Evolutionary conservation across 1,284 basidiomycete genomes (phyloP).

Genomic region (Porogramme epimiltina): DNA sequence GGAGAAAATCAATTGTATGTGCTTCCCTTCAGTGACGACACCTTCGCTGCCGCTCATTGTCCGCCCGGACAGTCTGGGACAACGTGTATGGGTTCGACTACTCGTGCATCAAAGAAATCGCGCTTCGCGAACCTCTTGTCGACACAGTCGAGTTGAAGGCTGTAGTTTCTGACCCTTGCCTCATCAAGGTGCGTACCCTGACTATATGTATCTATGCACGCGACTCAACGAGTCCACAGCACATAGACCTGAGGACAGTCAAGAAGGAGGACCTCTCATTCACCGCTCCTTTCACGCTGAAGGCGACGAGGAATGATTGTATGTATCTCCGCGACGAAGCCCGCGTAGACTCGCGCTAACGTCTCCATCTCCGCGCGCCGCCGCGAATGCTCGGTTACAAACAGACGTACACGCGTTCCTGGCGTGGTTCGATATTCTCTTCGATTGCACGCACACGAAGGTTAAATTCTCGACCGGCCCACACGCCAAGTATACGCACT

Average conservation of each 20-base stretch:
- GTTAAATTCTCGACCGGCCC: slow-evolving; percentile 95
- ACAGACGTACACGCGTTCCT: slow-evolving; percentile 98
- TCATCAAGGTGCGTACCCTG: slow-evolving; percentile 66
- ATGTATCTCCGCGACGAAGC: slow-evolving; percentile 32
- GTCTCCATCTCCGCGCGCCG: background rate
- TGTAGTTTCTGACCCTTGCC: slow-evolving; percentile 88
- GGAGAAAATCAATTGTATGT: slow-evolving; percentile 97
- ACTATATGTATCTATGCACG: background rate
- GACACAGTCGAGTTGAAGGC: slow-evolving; percentile 96
- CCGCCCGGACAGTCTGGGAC: slow-evolving; percentile 82
- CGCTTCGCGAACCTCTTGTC: slow-evolving; percentile 93
- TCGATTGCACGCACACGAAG: slow-evolving; percentile 96
- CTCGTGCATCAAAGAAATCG: slow-evolving; percentile 99
- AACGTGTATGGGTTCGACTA: slow-evolving; percentile 99
- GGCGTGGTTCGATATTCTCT: slow-evolving; percentile 98
- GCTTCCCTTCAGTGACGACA: too few relatives aligned
- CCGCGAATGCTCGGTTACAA: slow-evolving; percentile 5
- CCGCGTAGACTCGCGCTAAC: background rate
- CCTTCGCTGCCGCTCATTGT: background rate
- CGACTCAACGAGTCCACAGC: slow-evolving; percentile 41
- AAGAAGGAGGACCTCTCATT: slow-evolving; percentile 97
- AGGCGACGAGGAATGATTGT: slow-evolving; percentile 93
- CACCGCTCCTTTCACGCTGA: slow-evolving; percentile 78
- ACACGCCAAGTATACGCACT: slow-evolving; percentile 95
- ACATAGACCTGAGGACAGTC: slow-evolving; percentile 89